These are phyloP conservation scores for Cruciata laevipes DNA, from an alignment of 257 asterid genomes.

Conservation along the genomic window DNA sequence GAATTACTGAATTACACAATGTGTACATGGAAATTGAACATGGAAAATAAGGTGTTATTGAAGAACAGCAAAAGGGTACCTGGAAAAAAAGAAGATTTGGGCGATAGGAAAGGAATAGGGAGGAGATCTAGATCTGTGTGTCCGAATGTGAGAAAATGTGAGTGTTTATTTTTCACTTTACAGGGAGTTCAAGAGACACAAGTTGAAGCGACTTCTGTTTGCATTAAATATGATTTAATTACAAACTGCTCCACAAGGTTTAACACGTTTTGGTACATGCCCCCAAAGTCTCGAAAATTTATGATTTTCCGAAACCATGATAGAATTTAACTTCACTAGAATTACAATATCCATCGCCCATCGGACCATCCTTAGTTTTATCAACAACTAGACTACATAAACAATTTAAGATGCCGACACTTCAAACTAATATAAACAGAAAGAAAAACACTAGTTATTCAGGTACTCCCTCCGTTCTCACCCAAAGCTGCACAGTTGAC, in stretches of 20 bases:
- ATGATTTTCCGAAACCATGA: neutral
- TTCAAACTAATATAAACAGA: too few species aligned
- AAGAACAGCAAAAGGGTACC: neutral
- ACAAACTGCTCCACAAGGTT: neutral
- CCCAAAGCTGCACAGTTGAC: too few species aligned
- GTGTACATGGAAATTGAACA: neutral
- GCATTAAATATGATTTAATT: neutral
- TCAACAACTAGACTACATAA: neutral
- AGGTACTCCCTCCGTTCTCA: too few species aligned
- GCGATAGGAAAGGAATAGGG: slow-evolving; percentile 1
- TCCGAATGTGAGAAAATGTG: neutral
- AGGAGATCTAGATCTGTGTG: slow-evolving; percentile 21
- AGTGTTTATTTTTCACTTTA: neutral
- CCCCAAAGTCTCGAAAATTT: neutral
- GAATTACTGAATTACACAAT: slow-evolving; percentile 2
- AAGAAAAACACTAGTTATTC: too few species aligned
- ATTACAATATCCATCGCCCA: neutral
- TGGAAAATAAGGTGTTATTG: neutral
- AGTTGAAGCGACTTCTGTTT: neutral
- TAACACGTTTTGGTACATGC: neutral
- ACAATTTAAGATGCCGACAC: too few species aligned
- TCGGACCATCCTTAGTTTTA: neutral
- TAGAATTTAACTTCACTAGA: neutral
- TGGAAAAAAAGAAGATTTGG: slow-evolving; percentile 3
- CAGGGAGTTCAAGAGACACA: slow-evolving; percentile 4